Evolutionary conservation across 129 eudicot species (phyloP).

Genomic region (Logfia minima): DNA sequence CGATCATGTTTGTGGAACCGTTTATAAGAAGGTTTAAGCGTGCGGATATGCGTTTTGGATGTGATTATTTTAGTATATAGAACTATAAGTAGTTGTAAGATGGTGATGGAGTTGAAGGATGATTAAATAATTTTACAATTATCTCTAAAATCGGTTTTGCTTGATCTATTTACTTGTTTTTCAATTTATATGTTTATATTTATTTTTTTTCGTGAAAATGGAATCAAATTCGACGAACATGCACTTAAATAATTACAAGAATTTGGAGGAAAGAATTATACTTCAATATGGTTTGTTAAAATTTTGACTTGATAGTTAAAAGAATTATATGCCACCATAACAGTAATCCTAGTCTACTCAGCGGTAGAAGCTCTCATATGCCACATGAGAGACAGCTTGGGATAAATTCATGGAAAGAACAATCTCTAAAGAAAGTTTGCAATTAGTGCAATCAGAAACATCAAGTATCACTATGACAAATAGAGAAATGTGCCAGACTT

Average conservation of each 20-base stretch:
- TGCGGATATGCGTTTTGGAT: background rate
- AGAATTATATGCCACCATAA: background rate
- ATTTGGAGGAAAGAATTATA: too few relatives aligned
- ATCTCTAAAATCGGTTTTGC: background rate
- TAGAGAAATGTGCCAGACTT: background rate
- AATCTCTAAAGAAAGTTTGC: background rate
- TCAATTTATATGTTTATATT: too few relatives aligned
- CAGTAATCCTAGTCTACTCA: too few relatives aligned
- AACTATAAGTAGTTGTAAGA: background rate
- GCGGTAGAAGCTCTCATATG: background rate
- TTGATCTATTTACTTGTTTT: too few relatives aligned
- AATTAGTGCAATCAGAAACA: background rate
- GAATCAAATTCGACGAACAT: too few relatives aligned
- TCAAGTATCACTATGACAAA: too few relatives aligned
- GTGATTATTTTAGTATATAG: too few relatives aligned
- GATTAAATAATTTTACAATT: too few relatives aligned
- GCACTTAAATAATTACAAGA: too few relatives aligned
- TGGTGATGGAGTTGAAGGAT: background rate
- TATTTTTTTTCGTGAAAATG: too few relatives aligned
- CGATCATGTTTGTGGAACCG: slow-evolving; percentile 26
- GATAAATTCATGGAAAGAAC: background rate
- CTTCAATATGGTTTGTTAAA: too few relatives aligned
- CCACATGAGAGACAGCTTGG: background rate
- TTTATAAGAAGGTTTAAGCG: background rate
- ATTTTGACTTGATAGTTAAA: too few relatives aligned